These are phyloP conservation scores for Barnettozyma sp. DNA, from an alignment of 805 yeast genomes.

Conservation along the genomic window DNA sequence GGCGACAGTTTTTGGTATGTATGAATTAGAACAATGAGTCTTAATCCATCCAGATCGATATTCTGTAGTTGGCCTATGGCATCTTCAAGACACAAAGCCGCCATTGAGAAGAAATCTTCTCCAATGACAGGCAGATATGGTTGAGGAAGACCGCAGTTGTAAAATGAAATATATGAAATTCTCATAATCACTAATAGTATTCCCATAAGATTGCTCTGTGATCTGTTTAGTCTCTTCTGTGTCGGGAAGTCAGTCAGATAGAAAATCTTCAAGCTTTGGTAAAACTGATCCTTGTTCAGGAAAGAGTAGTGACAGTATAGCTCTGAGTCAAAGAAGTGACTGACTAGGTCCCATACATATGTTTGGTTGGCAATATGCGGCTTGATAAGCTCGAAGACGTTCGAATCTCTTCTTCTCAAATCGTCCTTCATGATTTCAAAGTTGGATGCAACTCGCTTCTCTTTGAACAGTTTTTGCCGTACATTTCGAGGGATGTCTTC, in stretches of 20 bases:
- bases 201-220: conserved; percentile 1
- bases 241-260: neutral
- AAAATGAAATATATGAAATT: conserved; percentile 3
- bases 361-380: neutral
- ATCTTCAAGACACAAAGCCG: conserved; percentile 2
- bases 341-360: neutral
- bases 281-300: neutral
- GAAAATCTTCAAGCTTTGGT: neutral
- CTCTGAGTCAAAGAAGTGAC: conserved; percentile 5
- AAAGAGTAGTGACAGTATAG: neutral
- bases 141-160: neutral
- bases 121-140: neutral
- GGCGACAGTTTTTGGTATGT: neutral
- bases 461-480: neutral
- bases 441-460: neutral
- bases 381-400: neutral
- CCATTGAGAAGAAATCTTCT: neutral
- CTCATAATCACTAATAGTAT: conserved; percentile 1
- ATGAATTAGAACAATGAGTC: neutral
- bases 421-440: conserved; percentile 1
- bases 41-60: neutral
- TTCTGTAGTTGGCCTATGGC: neutral
- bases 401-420: neutral
- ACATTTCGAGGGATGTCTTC: neutral
- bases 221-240: neutral